phyloP scores from a whole-genome alignment of 345 rosid genomes.

The Sonneratia caseolaris region DNA sequence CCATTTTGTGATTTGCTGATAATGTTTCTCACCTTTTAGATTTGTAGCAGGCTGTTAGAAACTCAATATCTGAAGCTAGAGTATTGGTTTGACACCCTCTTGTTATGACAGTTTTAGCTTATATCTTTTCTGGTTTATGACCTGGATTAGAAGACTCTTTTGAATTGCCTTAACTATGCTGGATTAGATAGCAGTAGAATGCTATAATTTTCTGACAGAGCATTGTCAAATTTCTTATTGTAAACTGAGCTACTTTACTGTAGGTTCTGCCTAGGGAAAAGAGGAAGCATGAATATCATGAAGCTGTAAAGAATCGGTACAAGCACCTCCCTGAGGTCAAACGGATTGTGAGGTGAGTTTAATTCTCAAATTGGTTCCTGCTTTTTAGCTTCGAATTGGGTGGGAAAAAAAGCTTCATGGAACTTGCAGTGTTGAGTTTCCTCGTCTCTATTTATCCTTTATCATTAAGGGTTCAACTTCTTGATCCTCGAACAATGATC shows the following conservation, averaged over 20 bases:
- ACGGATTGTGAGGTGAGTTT: conserved; percentile 65
- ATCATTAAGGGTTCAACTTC: too few species aligned
- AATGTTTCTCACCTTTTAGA: too few species aligned
- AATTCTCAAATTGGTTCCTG: neutral
- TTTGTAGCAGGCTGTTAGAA: neutral
- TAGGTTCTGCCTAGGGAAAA: conserved; percentile 89
- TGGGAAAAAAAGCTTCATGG: neutral
- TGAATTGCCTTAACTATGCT: neutral
- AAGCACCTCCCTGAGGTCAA: conserved; percentile 85
- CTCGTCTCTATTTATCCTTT: too few species aligned
- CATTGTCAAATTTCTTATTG: neutral
- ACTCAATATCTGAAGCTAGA: neutral
- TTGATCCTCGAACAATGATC: too few species aligned
- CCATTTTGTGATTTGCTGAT: too few species aligned
- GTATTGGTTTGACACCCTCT: neutral
- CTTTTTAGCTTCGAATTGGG: too few species aligned
- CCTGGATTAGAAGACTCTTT: neutral
- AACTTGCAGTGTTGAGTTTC: too few species aligned
- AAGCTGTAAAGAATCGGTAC: conserved; percentile 78
- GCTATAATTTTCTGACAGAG: neutral
- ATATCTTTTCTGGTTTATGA: neutral
- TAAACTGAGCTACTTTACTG: neutral
- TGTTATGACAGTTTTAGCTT: neutral
- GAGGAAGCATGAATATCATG: conserved; percentile 69
- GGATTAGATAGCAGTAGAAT: neutral